phyloP scores from a whole-genome alignment of 768 basidiomycete species.

The Serendipita sp. region DNA sequence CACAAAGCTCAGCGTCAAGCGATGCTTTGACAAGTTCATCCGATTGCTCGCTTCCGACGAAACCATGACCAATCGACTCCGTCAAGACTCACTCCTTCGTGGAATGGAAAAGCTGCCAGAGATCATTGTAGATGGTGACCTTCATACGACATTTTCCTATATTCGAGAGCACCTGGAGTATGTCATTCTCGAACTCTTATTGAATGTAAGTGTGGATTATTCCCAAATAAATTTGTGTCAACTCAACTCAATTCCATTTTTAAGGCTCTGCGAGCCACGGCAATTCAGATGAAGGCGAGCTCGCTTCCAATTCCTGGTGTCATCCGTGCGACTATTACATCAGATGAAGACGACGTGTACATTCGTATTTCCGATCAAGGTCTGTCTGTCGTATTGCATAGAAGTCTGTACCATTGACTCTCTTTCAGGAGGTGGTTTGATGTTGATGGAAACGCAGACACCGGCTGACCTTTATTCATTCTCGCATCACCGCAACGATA shows the following conservation, averaged over 20 bases:
- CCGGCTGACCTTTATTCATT: constrained; percentile 80
- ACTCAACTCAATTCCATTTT: background rate
- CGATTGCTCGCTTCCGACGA: background rate
- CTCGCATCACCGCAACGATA: constrained; percentile 66
- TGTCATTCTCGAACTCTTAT: constrained; percentile 77
- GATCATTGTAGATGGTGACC: constrained; percentile 57
- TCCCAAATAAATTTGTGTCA: background rate
- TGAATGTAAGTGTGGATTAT: constrained; percentile 48
- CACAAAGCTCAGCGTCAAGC: constrained; percentile 51
- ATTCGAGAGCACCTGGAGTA: constrained; percentile 86
- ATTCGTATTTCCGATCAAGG: constrained; percentile 90
- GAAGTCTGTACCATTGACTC: constrained; percentile 11
- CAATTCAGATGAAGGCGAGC: background rate
- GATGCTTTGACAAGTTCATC: constrained; percentile 1
- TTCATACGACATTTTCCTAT: constrained; percentile 58
- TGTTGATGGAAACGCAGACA: constrained; percentile 34
- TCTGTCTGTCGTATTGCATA: constrained; percentile 15
- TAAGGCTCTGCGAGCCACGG: constrained; percentile 14
- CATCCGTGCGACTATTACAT: constrained; percentile 60
- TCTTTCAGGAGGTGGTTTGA: constrained; percentile 56
- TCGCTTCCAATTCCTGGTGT: constrained; percentile 28
- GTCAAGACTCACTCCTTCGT: constrained; percentile 9
- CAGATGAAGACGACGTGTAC: constrained; percentile 54
- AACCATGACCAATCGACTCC: background rate
- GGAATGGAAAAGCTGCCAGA: constrained; percentile 29